phyloP scores from a whole-genome alignment of 2,329 filamentous ascomycete genomes.

The Plectosphaerella plurivora region DNA sequence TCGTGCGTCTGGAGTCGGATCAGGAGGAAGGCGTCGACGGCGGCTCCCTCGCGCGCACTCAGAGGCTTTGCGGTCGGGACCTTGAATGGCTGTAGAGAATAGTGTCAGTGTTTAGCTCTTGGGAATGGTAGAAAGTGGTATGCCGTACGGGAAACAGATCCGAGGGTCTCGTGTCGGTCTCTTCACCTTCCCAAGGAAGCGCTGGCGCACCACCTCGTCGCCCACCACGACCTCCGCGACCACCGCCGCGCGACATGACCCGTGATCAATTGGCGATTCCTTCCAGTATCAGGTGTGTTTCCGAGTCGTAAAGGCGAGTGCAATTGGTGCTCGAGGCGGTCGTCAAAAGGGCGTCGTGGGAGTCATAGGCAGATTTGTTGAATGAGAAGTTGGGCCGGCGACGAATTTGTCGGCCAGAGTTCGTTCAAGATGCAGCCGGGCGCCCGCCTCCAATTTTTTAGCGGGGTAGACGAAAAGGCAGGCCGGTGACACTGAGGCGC shows the following conservation, averaged over 20 bases:
- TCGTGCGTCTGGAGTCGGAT: constrained; percentile 53
- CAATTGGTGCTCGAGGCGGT: not conserved
- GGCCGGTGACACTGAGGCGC: not conserved
- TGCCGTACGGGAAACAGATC: constrained; percentile 52
- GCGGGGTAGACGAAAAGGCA: constrained; percentile 1
- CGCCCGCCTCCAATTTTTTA: constrained; percentile 2
- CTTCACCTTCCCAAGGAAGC: constrained; percentile 51
- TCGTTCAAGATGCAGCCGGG: not conserved
- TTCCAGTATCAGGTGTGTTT: not conserved
- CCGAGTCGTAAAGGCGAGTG: not conserved
- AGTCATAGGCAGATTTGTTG: not conserved
- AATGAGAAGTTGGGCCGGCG: not conserved
- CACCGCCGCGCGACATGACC: constrained; percentile 48
- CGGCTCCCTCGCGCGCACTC: constrained; percentile 36
- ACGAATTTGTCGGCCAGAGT: not conserved
- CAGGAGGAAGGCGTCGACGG: constrained; percentile 48
- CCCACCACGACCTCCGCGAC: constrained; percentile 45
- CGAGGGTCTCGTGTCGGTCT: constrained; percentile 52
- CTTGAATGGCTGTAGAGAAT: constrained; percentile 37
- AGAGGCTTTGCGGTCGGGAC: constrained; percentile 42
- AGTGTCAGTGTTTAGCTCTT: not conserved
- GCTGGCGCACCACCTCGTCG: constrained; percentile 39
- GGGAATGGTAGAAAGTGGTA: not conserved
- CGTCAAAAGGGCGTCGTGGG: not conserved
- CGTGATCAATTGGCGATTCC: no score